Evolutionary conservation across 2,329 filamentous ascomycete species (phyloP).

Genomic region (Cladosporium austrohemisphaericum): DNA sequence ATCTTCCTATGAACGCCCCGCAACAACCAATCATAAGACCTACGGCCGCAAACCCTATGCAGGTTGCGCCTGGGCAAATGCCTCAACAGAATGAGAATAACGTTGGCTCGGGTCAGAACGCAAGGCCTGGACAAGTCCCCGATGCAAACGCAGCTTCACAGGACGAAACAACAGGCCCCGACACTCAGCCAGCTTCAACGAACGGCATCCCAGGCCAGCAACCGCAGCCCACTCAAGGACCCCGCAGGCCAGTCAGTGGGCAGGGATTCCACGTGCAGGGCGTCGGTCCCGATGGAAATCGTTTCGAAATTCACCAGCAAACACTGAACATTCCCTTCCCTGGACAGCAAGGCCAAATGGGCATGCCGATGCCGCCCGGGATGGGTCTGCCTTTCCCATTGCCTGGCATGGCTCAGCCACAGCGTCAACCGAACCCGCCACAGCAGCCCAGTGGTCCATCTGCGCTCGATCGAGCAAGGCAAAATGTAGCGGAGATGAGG

Average conservation of each 20-base stretch:
- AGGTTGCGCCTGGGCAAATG: not conserved
- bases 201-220: not conserved
- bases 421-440: not conserved
- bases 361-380: slow-evolving; percentile 2
- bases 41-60: slow-evolving; percentile 4
- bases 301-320: slow-evolving; percentile 30
- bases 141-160: not conserved
- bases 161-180: not conserved
- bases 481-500: slow-evolving; percentile 31
- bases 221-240: slow-evolving; percentile 9
- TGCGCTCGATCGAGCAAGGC: slow-evolving; percentile 30
- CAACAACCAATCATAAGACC: not conserved
- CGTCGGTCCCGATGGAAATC: slow-evolving; percentile 28
- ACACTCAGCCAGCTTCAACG: not conserved
- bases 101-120: not conserved
- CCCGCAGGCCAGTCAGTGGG: slow-evolving; percentile 19
- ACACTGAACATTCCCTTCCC: slow-evolving; percentile 19
- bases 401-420: slow-evolving; percentile 13
- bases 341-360: slow-evolving; percentile 8
- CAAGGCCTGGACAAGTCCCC: not conserved
- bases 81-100: not conserved
- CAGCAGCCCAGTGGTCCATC: slow-evolving; percentile 18
- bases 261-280: slow-evolving; percentile 30
- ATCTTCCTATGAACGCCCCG: slow-evolving; percentile 9
- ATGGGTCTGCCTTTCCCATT: slow-evolving; percentile 16